Conservation (phyloP, 805 yeast species). For the Starmerella scarabaei region DNA sequence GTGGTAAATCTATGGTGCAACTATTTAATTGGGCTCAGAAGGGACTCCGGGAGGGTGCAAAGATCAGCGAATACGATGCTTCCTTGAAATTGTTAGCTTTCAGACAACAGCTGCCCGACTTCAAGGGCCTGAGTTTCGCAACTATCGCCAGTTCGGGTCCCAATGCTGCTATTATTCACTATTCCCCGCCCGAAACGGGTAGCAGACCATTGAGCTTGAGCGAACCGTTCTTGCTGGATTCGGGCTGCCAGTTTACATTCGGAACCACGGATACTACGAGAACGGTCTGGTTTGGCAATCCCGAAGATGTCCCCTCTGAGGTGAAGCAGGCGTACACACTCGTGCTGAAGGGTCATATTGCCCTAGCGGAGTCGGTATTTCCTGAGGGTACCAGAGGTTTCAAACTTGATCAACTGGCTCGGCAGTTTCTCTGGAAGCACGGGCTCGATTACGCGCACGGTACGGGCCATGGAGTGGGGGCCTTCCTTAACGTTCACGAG, state of each 20-base stretch:
- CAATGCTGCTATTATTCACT: constrained; percentile 67
- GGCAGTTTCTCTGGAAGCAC: constrained; percentile 66
- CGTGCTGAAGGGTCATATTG: constrained; percentile 84
- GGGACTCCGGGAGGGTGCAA: constrained; percentile 30
- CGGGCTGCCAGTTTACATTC: constrained; percentile 84
- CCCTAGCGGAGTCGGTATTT: constrained; percentile 66
- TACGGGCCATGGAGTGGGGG: constrained; percentile 96
- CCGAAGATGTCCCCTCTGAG: constrained; percentile 36
- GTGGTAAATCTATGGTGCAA: constrained; percentile 62
- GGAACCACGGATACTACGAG: constrained; percentile 97
- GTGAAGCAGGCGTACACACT: constrained; percentile 60
- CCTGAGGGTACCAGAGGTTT: constrained; percentile 66
- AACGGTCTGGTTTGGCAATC: constrained; percentile 51
- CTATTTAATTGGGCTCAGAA: constrained; percentile 76
- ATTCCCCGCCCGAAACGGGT: constrained; percentile 45
- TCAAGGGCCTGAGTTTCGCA: constrained; percentile 51
- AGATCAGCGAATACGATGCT: constrained; percentile 47
- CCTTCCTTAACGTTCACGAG: constrained; percentile 84
- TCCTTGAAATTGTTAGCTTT: constrained; percentile 39
- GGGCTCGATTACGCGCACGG: constrained; percentile 90
- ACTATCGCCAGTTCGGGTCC: constrained; percentile 67
- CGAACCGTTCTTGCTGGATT: constrained; percentile 64
- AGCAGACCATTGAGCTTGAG: constrained; percentile 50
- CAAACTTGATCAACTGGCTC: constrained; percentile 65
- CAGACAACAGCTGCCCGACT: constrained; percentile 28